These are phyloP conservation scores for Metarhizium anisopliae DNA, from an alignment of 2,329 filamentous ascomycete genomes.

Conservation along the genomic window DNA sequence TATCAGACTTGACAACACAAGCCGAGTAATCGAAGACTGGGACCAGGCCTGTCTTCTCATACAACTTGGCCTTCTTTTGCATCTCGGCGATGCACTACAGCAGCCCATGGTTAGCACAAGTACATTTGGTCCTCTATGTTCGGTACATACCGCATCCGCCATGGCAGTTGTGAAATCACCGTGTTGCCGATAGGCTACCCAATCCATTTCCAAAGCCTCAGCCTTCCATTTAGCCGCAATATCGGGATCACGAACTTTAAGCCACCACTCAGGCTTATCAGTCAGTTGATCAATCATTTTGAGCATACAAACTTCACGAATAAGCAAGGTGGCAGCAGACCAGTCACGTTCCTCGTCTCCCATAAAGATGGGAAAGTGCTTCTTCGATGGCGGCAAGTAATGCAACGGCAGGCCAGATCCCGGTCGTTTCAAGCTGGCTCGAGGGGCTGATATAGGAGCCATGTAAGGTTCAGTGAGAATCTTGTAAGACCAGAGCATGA, in stretches of 20 bases:
- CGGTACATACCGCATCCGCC: not conserved
- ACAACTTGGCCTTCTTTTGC: not conserved
- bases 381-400: not conserved
- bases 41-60: not conserved
- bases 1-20: constrained; percentile 27
- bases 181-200: constrained; percentile 12
- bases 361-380: constrained; percentile 14
- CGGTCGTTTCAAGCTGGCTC: constrained; percentile 5
- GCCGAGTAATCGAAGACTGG: constrained; percentile 3
- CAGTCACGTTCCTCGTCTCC: constrained; percentile 9
- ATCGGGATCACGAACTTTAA: constrained; percentile 17
- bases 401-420: constrained; percentile 18
- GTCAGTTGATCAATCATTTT: constrained; percentile 22
- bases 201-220: constrained; percentile 21
- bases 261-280: constrained; percentile 26
- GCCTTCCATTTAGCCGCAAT: constrained; percentile 19
- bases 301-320: constrained; percentile 24
- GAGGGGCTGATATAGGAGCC: not conserved
- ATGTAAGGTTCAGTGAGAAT: not conserved
- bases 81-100: not conserved
- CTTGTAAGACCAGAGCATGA: not conserved
- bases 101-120: not conserved
- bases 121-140: not conserved
- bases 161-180: constrained; percentile 15
- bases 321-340: constrained; percentile 18